phyloP scores from a whole-genome alignment of 1,284 basidiomycete species.

The Retiboletus fuscus region DNA sequence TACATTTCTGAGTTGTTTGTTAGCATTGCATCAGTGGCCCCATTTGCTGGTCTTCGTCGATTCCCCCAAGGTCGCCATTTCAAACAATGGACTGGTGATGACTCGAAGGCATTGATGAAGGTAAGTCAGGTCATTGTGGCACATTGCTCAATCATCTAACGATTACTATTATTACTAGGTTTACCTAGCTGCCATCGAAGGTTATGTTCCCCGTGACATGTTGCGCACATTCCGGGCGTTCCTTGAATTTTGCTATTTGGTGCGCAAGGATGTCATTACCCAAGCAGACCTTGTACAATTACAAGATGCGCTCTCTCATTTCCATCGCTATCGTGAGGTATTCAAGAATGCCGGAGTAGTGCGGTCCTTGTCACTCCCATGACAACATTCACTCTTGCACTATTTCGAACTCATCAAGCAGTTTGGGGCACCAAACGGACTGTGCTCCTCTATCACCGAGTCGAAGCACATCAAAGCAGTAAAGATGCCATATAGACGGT shows the following conservation, averaged over 20 bases:
- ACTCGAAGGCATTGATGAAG: slow-evolving; percentile 18
- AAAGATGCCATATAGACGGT: not conserved
- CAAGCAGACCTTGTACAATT: not conserved
- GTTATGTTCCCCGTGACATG: not conserved
- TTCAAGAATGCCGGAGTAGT: not conserved
- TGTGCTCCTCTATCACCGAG: slow-evolving; percentile 18
- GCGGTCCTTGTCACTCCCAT: slow-evolving; percentile 6
- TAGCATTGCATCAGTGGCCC: not conserved
- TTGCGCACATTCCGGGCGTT: not conserved
- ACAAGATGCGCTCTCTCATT: not conserved
- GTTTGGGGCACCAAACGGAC: slow-evolving; percentile 12
- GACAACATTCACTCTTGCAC: slow-evolving; percentile 9
- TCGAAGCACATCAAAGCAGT: slow-evolving; percentile 9
- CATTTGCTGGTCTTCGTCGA: not conserved
- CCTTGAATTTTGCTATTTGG: slow-evolving; percentile 3
- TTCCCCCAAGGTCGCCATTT: too few species aligned
- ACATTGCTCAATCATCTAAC: not conserved
- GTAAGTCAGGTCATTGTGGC: not conserved
- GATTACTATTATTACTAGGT: not conserved
- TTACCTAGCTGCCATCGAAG: not conserved
- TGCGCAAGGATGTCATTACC: not conserved
- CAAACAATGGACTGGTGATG: slow-evolving; percentile 15
- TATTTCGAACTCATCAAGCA: slow-evolving; percentile 12
- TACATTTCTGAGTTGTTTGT: not conserved
- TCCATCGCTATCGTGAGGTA: not conserved